phyloP scores from a whole-genome alignment of 305 asterid genomes.

The Fraxinus baroniana region DNA sequence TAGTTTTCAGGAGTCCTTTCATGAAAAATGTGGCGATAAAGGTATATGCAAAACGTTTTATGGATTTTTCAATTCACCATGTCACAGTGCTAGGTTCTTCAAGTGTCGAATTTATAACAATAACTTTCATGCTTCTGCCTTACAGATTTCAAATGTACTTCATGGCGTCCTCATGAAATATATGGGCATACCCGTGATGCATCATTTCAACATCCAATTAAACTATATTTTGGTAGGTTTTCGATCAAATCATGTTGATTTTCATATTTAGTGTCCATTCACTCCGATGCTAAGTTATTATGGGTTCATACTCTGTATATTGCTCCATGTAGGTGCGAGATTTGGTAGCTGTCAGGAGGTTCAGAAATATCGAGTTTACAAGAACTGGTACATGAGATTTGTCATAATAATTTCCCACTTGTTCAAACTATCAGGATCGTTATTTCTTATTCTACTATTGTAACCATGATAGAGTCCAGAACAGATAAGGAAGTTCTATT shows the following conservation, averaged over 20 bases:
- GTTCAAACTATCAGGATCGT: conserved; percentile 18
- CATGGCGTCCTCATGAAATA: conserved; percentile 70
- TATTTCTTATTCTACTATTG: conserved; percentile 11
- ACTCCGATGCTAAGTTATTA: neutral
- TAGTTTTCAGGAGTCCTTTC: conserved; percentile 70
- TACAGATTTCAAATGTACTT: conserved; percentile 72
- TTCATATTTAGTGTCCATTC: neutral
- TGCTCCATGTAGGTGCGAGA: conserved; percentile 66
- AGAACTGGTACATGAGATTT: conserved; percentile 48
- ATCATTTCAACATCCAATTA: conserved; percentile 94
- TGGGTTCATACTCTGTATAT: conserved; percentile 21
- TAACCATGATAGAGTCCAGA: neutral
- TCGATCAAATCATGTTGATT: conserved; percentile 13
- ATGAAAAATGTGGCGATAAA: conserved; percentile 88
- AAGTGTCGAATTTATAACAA: conserved; percentile 15
- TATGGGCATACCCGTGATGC: conserved; percentile 70
- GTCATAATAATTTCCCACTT: conserved; percentile 8
- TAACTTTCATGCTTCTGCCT: conserved; percentile 15
- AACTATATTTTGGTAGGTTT: conserved; percentile 75
- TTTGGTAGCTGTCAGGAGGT: conserved; percentile 73
- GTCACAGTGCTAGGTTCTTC: conserved; percentile 3
- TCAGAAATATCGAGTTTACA: conserved; percentile 68
- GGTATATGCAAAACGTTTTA: conserved; percentile 43
- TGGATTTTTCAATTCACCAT: conserved; percentile 24
- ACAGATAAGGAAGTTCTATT: too few species aligned